Evolutionary conservation across 2,329 filamentous ascomycete species (phyloP).

Genomic region (Sporothrix dimorphospora): DNA sequence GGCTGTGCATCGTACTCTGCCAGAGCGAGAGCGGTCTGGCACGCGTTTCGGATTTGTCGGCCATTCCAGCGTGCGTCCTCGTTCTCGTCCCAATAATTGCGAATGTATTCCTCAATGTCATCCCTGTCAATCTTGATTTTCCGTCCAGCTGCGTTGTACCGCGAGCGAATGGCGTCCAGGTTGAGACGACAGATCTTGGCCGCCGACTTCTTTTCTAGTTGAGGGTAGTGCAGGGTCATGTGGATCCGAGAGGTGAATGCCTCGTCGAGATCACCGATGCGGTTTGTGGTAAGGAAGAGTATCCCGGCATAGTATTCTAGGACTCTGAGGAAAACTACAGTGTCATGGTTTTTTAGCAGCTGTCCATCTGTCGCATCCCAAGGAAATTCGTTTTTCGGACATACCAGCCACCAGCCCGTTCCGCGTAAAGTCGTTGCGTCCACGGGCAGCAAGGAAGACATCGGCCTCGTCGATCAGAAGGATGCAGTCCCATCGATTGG

Average conservation of each 20-base stretch:
- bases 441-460: slow-evolving; percentile 12
- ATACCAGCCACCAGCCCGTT: slow-evolving; percentile 33
- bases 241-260: slow-evolving; percentile 45
- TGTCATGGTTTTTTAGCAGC: no score
- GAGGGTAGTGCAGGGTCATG: slow-evolving; percentile 43
- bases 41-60: not conserved
- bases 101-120: not conserved
- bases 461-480: slow-evolving; percentile 39
- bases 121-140: not conserved
- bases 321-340: slow-evolving; percentile 32
- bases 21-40: not conserved
- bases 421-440: slow-evolving; percentile 26
- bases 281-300: slow-evolving; percentile 36
- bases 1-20: slow-evolving; percentile 4
- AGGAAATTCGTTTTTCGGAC: no score
- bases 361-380: no score
- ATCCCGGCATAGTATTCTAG: slow-evolving; percentile 36
- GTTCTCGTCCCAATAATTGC: not conserved
- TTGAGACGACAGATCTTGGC: slow-evolving; percentile 35
- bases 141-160: not conserved
- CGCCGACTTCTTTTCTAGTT: slow-evolving; percentile 35
- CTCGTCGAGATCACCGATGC: slow-evolving; percentile 35
- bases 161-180: not conserved
- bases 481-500: slow-evolving; percentile 38
- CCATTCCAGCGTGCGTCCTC: not conserved